Base-by-base conservation (phyloP, 768 basidiomycete species). In the Hygrophoropsis aurantiaca region DNA sequence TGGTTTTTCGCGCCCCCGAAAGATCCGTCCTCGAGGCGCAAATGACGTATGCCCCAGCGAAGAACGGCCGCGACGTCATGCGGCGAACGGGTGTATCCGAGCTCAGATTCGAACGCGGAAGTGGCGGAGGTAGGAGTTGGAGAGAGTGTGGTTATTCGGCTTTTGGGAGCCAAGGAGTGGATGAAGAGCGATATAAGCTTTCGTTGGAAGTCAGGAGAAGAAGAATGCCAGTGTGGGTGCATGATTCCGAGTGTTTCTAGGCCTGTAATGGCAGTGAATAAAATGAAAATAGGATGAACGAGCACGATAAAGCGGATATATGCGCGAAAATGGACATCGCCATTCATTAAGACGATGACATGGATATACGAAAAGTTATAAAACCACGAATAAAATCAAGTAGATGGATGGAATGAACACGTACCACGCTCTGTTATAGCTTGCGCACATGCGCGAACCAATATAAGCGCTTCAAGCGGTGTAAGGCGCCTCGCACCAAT, bases 221-320 rank as follows among this genome's bases (percentile, higher is more conserved):
- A 75, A 33, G 87, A 84, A 61, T 85, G 74, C 88, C 86, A 91
- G 61, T 90, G 85, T 5, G 90, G 87, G 56, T 86, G 85, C 86
- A 91, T 91, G 38, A 91, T 74, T 16, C 89, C 90, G 38, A 87
- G 81, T 3, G 84, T 82, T 61, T 90, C 87, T 42, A 90, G 72
- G n/a, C 88, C 88, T 90, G 50, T n/a, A n/a, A 50, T 39, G 39
- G 44, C 38, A 38, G 0, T 3, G 8, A 27, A 11, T 51, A 46
- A 51, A 54, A n/a, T n/a, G n/a, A n/a, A n/a, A n/a, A n/a, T n/a
- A n/a, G n/a, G n/a, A n/a, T n/a, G n/a, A n/a, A n/a, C n/a, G n/a
- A n/a, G n/a, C n/a, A n/a, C n/a, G n/a, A n/a, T n/a, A n/a, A n/a
- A n/a, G n/a, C n/a, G n/a, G n/a, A n/a, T n/a, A n/a, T n/a, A n/a